Conservation (phyloP, 345 rosid genomes). For the Sonneratia caseolaris region DNA sequence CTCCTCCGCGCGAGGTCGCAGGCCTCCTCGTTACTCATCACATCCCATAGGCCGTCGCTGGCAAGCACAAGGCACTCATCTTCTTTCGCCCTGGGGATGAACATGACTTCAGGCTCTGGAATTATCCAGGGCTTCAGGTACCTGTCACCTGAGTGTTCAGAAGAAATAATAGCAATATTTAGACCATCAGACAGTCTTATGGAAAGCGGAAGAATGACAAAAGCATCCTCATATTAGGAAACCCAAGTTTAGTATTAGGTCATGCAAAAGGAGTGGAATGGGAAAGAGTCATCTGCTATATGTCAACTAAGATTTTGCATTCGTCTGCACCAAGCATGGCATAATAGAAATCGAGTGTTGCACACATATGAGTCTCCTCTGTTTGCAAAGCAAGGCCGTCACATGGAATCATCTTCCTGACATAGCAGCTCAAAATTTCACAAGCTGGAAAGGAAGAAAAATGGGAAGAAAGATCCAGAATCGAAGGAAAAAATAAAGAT, state of each 20-base stretch:
- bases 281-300: not conserved
- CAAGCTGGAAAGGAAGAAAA: not conserved
- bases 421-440: not conserved
- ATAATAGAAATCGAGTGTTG: not conserved
- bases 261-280: no score
- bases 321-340: not conserved
- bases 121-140: slow-evolving; percentile 94
- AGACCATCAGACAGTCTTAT: not conserved
- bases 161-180: not conserved
- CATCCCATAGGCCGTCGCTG: slow-evolving; percentile 97
- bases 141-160: slow-evolving; percentile 48
- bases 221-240: no score
- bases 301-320: not conserved
- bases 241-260: no score
- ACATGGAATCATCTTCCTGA: not conserved
- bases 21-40: slow-evolving; percentile 84
- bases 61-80: slow-evolving; percentile 88
- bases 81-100: slow-evolving; percentile 73
- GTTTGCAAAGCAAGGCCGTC: not conserved
- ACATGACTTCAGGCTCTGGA: slow-evolving; percentile 84
- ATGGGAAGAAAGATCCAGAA: not conserved
- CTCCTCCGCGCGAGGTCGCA: slow-evolving; percentile 80
- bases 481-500: no score
- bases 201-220: not conserved
- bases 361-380: not conserved